A percentile compares a stretch with the other conserved stretches of the same genome.
Conservation (phyloP, 2,329 filamentous ascomycete genomes). For the Fusarium drepaniforme region DNA sequence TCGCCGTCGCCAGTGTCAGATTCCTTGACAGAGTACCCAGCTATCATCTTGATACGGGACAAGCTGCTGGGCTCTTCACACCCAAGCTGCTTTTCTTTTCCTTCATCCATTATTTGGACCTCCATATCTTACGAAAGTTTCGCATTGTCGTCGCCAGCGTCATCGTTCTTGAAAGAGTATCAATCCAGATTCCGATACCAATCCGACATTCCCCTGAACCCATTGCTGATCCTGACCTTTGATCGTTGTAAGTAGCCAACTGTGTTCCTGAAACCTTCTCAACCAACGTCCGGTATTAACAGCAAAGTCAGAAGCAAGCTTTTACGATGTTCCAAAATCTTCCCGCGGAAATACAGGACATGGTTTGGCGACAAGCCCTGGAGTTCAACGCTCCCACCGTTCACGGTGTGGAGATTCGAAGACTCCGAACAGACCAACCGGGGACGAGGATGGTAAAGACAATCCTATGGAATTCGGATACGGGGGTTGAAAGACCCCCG, state of each 20-base stretch:
- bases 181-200: too few species aligned
- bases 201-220: background rate
- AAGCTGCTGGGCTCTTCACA: too few species aligned
- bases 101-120: too few species aligned
- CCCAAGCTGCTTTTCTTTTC: too few species aligned
- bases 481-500: background rate
- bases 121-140: too few species aligned
- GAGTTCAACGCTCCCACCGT: background rate
- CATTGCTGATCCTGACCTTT: background rate
- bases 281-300: background rate
- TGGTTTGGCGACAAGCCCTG: background rate
- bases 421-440: background rate
- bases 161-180: too few species aligned
- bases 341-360: constrained; percentile 4
- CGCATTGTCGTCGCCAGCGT: too few species aligned
- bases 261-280: background rate
- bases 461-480: background rate
- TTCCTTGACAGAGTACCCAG: too few species aligned
- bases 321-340: background rate
- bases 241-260: background rate
- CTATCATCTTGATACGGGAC: too few species aligned
- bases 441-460: background rate
- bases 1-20: too few species aligned
- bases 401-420: background rate
- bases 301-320: background rate